Percentiles rank a stretch among this genome's conserved stretches.
Conservation (phyloP, 441 rosid genomes). For the Populus hybrid region DNA sequence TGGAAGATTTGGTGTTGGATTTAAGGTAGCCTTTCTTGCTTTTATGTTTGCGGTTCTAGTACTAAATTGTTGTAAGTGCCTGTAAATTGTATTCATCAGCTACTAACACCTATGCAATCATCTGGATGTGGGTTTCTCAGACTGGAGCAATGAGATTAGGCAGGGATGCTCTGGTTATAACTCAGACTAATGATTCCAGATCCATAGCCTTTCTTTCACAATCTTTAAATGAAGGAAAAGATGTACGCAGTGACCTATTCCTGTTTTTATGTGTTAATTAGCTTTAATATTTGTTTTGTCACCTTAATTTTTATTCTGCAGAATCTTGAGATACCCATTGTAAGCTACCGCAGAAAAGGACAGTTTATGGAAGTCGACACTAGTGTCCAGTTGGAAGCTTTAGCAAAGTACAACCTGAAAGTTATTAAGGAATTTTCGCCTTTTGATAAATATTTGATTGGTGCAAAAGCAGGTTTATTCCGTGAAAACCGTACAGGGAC, state of each 20-base stretch:
- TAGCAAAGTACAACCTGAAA: conserved; percentile 38
- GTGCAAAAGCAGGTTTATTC: conserved; percentile 34
- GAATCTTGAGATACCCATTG: conserved; percentile 39
- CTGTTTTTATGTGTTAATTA: neutral
- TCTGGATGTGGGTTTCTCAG: conserved; percentile 22
- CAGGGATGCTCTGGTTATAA: conserved; percentile 37
- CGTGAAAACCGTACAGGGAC: conserved; percentile 27
- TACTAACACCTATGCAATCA: conserved; percentile 9
- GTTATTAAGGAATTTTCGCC: conserved; percentile 33
- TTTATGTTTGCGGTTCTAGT: neutral
- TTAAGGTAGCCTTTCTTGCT: conserved; percentile 28
- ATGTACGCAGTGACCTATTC: conserved; percentile 16
- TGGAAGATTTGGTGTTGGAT: conserved; percentile 45
- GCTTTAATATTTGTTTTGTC: conserved; percentile 1
- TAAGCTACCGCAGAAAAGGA: conserved; percentile 36
- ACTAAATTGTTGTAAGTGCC: neutral
- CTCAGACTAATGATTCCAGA: conserved; percentile 36
- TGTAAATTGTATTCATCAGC: neutral
- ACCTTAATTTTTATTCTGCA: conserved; percentile 12
- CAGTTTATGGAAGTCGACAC: conserved; percentile 31
- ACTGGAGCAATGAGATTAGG: conserved; percentile 45
- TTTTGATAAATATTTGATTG: conserved; percentile 41
- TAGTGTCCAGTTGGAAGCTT: conserved; percentile 27
- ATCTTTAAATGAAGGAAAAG: conserved; percentile 39
- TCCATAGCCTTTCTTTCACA: conserved; percentile 43